phyloP scores from a whole-genome alignment of 345 rosid genomes.

The Pistacia integerrima region DNA sequence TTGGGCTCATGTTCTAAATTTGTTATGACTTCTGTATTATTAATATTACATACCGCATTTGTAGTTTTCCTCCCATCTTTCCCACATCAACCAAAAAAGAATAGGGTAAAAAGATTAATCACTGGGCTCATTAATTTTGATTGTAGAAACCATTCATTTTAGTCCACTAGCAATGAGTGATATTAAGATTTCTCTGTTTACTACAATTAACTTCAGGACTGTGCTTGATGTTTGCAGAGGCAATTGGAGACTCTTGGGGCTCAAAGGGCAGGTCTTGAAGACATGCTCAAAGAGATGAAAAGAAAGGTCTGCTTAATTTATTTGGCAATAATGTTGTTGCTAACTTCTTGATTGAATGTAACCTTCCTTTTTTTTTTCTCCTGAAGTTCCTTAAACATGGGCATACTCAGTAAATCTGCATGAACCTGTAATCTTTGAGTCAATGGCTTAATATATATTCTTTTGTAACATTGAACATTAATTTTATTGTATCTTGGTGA shows the following conservation, averaged over 20 bases:
- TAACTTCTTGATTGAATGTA: not conserved
- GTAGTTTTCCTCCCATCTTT: not conserved
- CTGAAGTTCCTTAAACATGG: not conserved
- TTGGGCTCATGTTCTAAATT: not conserved
- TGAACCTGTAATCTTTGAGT: not conserved
- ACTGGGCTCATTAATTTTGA: not conserved
- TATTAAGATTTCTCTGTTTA: not conserved
- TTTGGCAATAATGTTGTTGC: slow-evolving; percentile 4
- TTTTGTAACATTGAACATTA: not conserved
- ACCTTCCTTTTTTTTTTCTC: not conserved
- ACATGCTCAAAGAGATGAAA: slow-evolving; percentile 98
- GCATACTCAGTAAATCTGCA: not conserved
- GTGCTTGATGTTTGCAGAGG: slow-evolving; percentile 49
- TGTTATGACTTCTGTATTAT: not conserved
- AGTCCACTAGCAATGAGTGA: not conserved
- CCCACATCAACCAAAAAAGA: not conserved
- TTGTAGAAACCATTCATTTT: not conserved
- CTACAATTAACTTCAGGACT: not conserved
- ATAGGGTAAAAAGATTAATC: not conserved
- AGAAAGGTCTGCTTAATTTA: slow-evolving; percentile 64
- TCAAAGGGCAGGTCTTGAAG: slow-evolving; percentile 98
- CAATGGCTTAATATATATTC: not conserved
- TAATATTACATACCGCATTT: not conserved
- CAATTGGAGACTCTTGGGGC: slow-evolving; percentile 97
- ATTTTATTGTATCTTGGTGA: not conserved